phyloP scores from a whole-genome alignment of 2,329 filamentous ascomycete genomes.

The Exophiala oligosperma region DNA sequence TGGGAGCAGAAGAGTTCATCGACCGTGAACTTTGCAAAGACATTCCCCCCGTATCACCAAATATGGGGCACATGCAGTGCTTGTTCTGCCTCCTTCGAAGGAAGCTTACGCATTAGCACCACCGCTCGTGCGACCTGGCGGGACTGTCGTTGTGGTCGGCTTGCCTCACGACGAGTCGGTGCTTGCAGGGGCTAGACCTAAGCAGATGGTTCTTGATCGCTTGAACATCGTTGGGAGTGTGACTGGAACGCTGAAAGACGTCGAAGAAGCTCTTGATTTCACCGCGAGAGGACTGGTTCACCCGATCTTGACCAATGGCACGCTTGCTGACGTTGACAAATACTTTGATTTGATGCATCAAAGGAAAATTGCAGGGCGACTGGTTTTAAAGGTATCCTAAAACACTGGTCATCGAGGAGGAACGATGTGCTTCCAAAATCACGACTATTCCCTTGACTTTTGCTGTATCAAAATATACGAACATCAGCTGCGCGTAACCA shows the following conservation, averaged over 20 bases:
- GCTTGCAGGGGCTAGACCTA: constrained; percentile 40
- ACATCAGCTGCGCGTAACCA: no score
- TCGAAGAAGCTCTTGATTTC: constrained; percentile 47
- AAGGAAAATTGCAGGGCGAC: not conserved
- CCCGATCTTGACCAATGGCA: constrained; percentile 6
- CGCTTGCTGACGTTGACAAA: constrained; percentile 3
- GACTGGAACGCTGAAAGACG: constrained; percentile 46
- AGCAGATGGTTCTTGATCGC: constrained; percentile 40
- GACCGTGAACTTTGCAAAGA: constrained; percentile 38
- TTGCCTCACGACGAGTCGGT: constrained; percentile 36
- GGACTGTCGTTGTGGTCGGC: constrained; percentile 40
- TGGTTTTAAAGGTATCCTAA: not conserved
- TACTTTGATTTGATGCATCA: not conserved
- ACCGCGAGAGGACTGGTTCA: constrained; percentile 44
- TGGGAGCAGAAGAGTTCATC: constrained; percentile 40
- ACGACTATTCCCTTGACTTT: no score
- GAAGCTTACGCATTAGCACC: constrained; percentile 39
- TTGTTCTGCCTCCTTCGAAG: constrained; percentile 39
- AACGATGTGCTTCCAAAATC: no score
- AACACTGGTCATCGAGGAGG: not conserved
- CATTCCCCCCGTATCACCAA: constrained; percentile 38
- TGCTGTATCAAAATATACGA: no score
- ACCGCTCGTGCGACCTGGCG: constrained; percentile 35
- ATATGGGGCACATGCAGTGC: constrained; percentile 39
- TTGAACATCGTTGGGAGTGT: constrained; percentile 46